Percentiles rank a stretch among this genome's conserved stretches.
These are phyloP conservation scores for Syzygium jambos DNA, from an alignment of 345 rosid species.

Conservation along the genomic window DNA sequence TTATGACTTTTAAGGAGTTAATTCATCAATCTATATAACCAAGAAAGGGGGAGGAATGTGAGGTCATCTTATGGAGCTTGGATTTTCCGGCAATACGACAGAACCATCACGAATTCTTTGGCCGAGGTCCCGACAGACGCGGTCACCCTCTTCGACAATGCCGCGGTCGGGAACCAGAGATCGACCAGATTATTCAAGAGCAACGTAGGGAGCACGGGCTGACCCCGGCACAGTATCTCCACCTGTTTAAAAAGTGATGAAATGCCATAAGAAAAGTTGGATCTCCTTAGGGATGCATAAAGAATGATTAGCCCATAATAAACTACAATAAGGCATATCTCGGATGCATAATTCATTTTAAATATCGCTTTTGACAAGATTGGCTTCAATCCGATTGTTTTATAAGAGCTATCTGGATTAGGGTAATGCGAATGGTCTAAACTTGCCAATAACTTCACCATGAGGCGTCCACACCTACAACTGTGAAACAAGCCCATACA, in stretches of 20 bases:
- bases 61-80: constrained; percentile 7
- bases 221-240: constrained; percentile 58
- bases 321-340: neutral
- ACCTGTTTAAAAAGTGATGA: constrained; percentile 21
- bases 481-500: neutral
- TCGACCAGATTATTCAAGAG: constrained; percentile 45
- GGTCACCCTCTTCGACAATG: constrained; percentile 35
- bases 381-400: neutral
- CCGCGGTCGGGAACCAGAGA: constrained; percentile 46
- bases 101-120: constrained; percentile 65
- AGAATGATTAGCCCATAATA: neutral
- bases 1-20: neutral
- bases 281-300: neutral
- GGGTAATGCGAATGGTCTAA: neutral
- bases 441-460: neutral
- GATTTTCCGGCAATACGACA: constrained; percentile 51
- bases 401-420: neutral
- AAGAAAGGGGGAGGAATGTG: neutral
- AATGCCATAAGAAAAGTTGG: neutral
- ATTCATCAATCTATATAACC: neutral
- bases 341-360: neutral
- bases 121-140: constrained; percentile 58
- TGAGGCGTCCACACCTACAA: neutral
- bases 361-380: neutral
- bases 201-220: constrained; percentile 35